These are phyloP conservation scores for Colletotrichum sp. DNA, from an alignment of 2,329 filamentous ascomycete genomes.

Conservation along the genomic window DNA sequence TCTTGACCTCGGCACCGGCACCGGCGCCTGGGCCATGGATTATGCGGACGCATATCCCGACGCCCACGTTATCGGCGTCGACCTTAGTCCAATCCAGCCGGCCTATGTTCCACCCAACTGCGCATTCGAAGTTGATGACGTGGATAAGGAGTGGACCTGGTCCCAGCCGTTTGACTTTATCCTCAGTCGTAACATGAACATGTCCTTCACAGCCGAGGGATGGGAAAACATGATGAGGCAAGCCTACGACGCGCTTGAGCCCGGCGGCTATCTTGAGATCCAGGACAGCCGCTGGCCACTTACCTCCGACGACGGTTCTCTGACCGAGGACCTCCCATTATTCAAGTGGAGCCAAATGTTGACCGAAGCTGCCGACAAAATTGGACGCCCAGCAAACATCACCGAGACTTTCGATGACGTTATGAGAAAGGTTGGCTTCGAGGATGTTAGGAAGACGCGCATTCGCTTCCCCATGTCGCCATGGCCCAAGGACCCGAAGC, in stretches of 20 bases:
- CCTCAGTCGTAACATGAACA: slow-evolving; percentile 33
- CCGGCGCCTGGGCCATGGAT: slow-evolving; percentile 3
- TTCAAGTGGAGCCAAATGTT: slow-evolving; percentile 30
- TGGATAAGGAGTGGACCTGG: slow-evolving; percentile 28
- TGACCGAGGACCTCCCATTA: slow-evolving; percentile 29
- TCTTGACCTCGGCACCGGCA: not conserved
- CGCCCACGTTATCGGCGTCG: slow-evolving; percentile 28
- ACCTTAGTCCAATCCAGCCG: slow-evolving; percentile 39
- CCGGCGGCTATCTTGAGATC: slow-evolving; percentile 36
- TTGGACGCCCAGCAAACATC: slow-evolving; percentile 32
- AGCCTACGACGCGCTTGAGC: slow-evolving; percentile 29
- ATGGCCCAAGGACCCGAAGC: slow-evolving; percentile 36
- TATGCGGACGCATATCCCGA: not conserved
- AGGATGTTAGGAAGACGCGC: not conserved
- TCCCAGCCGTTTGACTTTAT: slow-evolving; percentile 34
- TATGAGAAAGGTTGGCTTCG: not conserved
- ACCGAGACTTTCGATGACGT: not conserved
- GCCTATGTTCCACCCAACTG: slow-evolving; percentile 31
- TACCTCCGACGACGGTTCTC: slow-evolving; percentile 34
- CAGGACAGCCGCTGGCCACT: slow-evolving; percentile 31
- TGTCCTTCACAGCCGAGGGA: slow-evolving; percentile 24
- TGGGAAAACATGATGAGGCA: slow-evolving; percentile 23
- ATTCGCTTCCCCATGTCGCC: not conserved
- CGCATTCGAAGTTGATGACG: slow-evolving; percentile 33
- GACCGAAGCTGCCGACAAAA: slow-evolving; percentile 27